phyloP scores from a whole-genome alignment of 169 alveolate genomes.

The Miamiensis avidus region DNA sequence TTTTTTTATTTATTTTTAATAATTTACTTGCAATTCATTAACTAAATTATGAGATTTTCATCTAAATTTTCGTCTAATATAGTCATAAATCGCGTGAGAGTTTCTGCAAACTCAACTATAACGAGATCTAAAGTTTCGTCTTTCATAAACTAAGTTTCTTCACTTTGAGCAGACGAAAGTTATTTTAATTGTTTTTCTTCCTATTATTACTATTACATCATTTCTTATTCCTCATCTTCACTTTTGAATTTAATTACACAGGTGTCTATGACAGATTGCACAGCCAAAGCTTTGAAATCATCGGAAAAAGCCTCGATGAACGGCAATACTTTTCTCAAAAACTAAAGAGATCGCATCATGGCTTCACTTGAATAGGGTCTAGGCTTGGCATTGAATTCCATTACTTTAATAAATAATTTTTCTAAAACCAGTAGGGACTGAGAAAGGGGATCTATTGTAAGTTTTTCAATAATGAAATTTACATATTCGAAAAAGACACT shows the following conservation, averaged over 20 bases:
- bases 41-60: conserved; percentile 12
- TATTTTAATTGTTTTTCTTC: background rate
- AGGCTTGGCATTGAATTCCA: conserved; percentile 26
- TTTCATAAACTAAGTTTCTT: background rate
- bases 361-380: background rate
- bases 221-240: background rate
- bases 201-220: background rate
- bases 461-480: conserved; percentile 29
- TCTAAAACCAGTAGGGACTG: conserved; percentile 7
- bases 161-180: background rate
- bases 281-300: conserved; percentile 5
- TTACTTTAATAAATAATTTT: conserved; percentile 22
- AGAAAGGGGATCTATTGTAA: conserved; percentile 32
- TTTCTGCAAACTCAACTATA: conserved; percentile 21
- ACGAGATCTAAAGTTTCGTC: conserved; percentile 15
- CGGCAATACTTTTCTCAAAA: conserved; percentile 8
- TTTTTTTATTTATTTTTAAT: no score
- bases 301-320: background rate
- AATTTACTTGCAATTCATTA: conserved; percentile 12
- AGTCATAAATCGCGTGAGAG: conserved; percentile 5
- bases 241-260: background rate
- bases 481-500: conserved; percentile 35
- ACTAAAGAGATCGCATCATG: background rate
- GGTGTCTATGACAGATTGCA: conserved; percentile 11
- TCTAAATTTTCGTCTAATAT: conserved; percentile 19